phyloP scores from a whole-genome alignment of 2,329 filamentous ascomycete genomes.

The Colletotrichum gloeosporioides region DNA sequence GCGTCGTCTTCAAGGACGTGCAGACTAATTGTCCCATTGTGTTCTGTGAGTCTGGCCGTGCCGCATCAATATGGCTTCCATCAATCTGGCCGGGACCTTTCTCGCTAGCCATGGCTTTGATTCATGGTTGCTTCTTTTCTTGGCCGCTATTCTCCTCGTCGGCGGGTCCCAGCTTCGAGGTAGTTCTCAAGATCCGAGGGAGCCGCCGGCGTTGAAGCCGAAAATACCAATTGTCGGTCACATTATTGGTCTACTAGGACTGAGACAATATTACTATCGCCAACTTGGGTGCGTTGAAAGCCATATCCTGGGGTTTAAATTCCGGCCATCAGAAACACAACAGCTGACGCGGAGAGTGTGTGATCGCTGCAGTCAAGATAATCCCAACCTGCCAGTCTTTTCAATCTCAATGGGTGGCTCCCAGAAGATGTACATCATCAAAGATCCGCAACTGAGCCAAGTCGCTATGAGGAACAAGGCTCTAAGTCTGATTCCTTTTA shows the following conservation, averaged over 20 bases:
- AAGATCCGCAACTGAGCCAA: not conserved
- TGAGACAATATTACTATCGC: not conserved
- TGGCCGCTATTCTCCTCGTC: not conserved
- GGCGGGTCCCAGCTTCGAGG: not conserved
- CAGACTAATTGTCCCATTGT: not conserved
- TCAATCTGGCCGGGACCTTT: not conserved
- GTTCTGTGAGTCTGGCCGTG: not conserved
- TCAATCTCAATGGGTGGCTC: not conserved
- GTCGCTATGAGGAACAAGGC: not conserved
- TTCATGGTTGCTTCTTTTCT: not conserved
- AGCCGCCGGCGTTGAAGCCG: slow-evolving; percentile 46
- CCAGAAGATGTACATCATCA: not conserved
- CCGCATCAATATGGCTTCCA: not conserved
- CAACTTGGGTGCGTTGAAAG: not conserved
- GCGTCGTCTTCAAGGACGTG: not conserved
- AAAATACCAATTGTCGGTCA: slow-evolving; percentile 51
- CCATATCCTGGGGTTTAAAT: not conserved
- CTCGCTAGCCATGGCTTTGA: not conserved
- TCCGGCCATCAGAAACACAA: not conserved
- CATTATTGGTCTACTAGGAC: slow-evolving; percentile 45
- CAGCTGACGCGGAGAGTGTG: not conserved
- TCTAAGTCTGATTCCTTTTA: slow-evolving; percentile 49
- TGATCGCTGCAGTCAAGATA: not conserved
- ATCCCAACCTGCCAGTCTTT: not conserved
- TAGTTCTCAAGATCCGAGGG: slow-evolving; percentile 31